phyloP scores from a whole-genome alignment of 139 green algal genomes.

The Tetratostichococcus sp. region DNA sequence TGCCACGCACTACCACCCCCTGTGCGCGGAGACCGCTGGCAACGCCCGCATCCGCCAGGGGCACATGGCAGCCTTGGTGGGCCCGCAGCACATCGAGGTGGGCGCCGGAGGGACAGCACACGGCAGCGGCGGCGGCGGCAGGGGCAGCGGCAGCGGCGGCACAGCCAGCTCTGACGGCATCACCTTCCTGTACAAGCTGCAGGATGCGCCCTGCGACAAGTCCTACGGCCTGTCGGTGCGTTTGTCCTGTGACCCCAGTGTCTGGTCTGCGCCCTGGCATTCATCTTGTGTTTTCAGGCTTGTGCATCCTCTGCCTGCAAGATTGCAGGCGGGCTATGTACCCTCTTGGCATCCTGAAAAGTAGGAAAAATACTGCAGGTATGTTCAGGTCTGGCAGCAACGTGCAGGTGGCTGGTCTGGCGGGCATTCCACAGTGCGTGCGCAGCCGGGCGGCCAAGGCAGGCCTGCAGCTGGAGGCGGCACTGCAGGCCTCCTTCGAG shows the following conservation, averaged over 20 bases:
- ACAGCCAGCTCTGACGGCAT: slow-evolving; percentile 23
- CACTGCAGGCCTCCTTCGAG: slow-evolving; percentile 10
- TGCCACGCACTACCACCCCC: slow-evolving; percentile 88
- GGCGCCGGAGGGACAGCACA: not conserved
- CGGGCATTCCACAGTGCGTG: slow-evolving; percentile 31
- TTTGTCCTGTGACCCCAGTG: no score
- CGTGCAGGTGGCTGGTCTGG: slow-evolving; percentile 34
- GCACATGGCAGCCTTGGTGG: slow-evolving; percentile 54
- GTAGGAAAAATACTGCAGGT: not conserved
- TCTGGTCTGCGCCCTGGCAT: no score
- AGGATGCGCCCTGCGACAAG: slow-evolving; percentile 45
- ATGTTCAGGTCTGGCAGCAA: not conserved
- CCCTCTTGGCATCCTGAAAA: no score
- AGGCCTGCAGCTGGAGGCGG: slow-evolving; percentile 11
- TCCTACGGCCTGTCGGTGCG: slow-evolving; percentile 76
- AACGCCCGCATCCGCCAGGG: slow-evolving; percentile 12
- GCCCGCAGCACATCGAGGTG: not conserved
- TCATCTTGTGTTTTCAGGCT: no score
- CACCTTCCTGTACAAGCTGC: slow-evolving; percentile 79
- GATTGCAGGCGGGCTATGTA: no score
- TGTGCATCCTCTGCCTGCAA: no score
- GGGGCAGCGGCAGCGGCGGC: not conserved
- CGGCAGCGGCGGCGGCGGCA: not conserved
- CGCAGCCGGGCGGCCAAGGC: slow-evolving; percentile 16
- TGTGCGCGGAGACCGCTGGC: slow-evolving; percentile 33